These are phyloP conservation scores for Colletotrichum musae DNA, from an alignment of 2,329 filamentous ascomycete species.

Conservation along the genomic window DNA sequence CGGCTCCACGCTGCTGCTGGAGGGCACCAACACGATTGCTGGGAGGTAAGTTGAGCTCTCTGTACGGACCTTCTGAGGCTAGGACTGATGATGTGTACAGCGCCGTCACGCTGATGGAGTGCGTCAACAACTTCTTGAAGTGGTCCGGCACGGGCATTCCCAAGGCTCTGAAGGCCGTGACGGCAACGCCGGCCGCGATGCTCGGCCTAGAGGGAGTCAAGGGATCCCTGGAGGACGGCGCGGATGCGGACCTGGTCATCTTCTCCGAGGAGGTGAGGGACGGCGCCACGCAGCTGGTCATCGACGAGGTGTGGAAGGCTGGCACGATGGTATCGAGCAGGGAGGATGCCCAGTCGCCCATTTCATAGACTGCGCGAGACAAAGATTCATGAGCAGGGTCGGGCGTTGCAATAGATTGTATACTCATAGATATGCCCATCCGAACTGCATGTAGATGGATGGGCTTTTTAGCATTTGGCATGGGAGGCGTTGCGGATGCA, in stretches of 20 bases:
- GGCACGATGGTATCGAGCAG: constrained; percentile 65
- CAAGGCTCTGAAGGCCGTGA: constrained; percentile 80
- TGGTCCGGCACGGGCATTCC: constrained; percentile 80
- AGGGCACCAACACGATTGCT: constrained; percentile 84
- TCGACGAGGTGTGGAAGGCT: constrained; percentile 89
- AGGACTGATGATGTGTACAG: constrained; percentile 52
- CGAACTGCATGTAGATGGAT: constrained; percentile 10
- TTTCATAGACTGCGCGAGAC: constrained; percentile 19
- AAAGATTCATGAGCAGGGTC: not conserved
- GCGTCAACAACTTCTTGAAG: constrained; percentile 84
- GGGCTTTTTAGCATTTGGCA: constrained; percentile 1
- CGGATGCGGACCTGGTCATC: constrained; percentile 79
- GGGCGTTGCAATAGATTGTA: constrained; percentile 17
- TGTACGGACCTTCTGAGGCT: not conserved
- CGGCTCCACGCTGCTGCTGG: constrained; percentile 80
- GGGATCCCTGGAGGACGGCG: constrained; percentile 74
- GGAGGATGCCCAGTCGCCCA: constrained; percentile 35
- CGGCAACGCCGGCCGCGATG: constrained; percentile 83
- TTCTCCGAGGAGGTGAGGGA: constrained; percentile 68
- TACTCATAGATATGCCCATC: constrained; percentile 20
- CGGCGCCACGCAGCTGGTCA: constrained; percentile 66
- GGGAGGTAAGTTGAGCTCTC: constrained; percentile 70
- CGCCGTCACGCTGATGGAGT: constrained; percentile 82
- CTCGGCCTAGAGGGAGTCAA: constrained; percentile 77
- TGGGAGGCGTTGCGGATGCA: not conserved